phyloP scores from a whole-genome alignment of 495 filamentous ascomycete genomes.

The Penicillium bialowiezense region DNA sequence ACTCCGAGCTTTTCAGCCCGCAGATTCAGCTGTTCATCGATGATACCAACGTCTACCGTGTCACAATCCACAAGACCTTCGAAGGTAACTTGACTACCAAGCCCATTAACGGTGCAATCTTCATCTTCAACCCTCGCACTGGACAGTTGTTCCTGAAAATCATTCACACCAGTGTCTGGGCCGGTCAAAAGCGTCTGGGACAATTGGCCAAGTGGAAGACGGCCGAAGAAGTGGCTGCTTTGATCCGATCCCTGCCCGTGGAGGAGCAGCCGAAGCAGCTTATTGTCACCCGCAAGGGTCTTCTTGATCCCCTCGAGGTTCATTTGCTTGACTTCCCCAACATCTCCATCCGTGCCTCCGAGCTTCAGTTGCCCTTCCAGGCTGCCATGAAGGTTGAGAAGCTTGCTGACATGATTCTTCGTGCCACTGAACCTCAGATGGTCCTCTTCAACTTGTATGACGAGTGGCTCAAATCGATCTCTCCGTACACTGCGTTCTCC shows the following conservation, averaged over 20 bases:
- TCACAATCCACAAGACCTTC: conserved; percentile 99
- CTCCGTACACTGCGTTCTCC: conserved; percentile 98
- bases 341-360: conserved; percentile 97
- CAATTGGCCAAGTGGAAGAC: conserved; percentile 99
- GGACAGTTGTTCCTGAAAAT: conserved; percentile 99
- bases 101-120: conserved; percentile 99
- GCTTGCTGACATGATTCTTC: conserved; percentile 97
- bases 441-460: conserved; percentile 99
- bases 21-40: conserved; percentile 99
- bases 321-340: conserved; percentile 98
- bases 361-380: conserved; percentile 97
- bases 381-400: conserved; percentile 99
- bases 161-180: conserved; percentile 99
- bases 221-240: conserved; percentile 97
- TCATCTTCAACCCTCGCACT: conserved; percentile 98
- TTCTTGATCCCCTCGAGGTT: conserved; percentile 96
- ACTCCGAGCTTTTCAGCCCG: conserved; percentile 98
- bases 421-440: conserved; percentile 98
- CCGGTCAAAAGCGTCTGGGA: conserved; percentile 97
- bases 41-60: conserved; percentile 98
- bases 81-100: conserved; percentile 99
- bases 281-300: conserved; percentile 96
- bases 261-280: conserved; percentile 99
- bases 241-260: conserved; percentile 94
- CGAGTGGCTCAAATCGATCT: conserved; percentile 98